Base-by-base conservation (phyloP, 2,329 filamentous ascomycete species). In the Alternaria brassicicola region DNA sequence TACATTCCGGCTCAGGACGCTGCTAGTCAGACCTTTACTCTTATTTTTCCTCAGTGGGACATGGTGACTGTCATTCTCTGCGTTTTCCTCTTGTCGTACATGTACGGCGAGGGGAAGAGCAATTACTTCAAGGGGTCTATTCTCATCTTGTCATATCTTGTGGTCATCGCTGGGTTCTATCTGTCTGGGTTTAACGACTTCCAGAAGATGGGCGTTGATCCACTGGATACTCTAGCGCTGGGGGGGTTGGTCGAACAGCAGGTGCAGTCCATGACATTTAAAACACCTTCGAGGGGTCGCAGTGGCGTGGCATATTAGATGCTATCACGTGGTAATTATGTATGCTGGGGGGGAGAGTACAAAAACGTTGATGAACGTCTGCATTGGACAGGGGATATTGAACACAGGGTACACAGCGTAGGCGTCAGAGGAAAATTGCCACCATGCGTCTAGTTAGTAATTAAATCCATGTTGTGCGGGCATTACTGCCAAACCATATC, bases 41-140 rank as follows among this genome's bases (percentile, higher is more conserved):
- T 99, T 31, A 92, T 98, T 42, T 98, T 99, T 81, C 95, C 95
- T 1, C 95, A 99, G 77, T 99, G 94, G 94, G 95, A 99, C 76
- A 96, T 99, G 92, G 89, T 98, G 12, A 97, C 92, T 0, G 92
- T 98, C 15, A 97, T 98, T 59, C 81, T 99, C 15, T 97, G 94
- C 71, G 93, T 99, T 17, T 97, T 99, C 81, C 81, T 99, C 55
- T 87, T 99, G 65, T 97, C 93, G 71, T 97, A 98, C 82, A 94
- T 99, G 83, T 96, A 98, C 70, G 92, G 94, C 50, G 95, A 99
- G 80, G 95, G 95, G 38, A 99, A 99, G 86, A 98, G 93, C 82
- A 99, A 99, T 79, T 99, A 99, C 79, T 99, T 99, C 87, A 99
- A 99, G 82, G 95, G 95, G 50, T 96, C 92, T 65, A 97, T 98